Evolutionary conservation across 2,329 filamentous ascomycete genomes (phyloP).

Genomic region (Fusarium sp.): DNA sequence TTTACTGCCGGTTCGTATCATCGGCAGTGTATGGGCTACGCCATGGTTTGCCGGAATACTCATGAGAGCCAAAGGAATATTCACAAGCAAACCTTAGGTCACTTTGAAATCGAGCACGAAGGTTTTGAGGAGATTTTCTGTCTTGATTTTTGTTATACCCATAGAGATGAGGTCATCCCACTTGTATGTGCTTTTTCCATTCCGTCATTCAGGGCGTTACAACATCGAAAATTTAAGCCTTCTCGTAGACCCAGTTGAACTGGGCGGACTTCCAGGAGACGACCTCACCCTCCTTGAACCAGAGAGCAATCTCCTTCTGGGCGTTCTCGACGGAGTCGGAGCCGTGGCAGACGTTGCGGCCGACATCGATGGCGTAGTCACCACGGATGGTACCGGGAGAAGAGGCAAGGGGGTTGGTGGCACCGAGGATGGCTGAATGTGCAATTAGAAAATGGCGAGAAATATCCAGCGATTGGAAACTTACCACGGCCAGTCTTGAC

Average conservation of each 20-base stretch:
- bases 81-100: slow-evolving; percentile 42
- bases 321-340: slow-evolving; percentile 98
- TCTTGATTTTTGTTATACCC: slow-evolving; percentile 37
- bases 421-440: slow-evolving; percentile 81
- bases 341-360: slow-evolving; percentile 99
- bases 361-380: slow-evolving; percentile 80
- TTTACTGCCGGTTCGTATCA: slow-evolving; percentile 78
- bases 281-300: slow-evolving; percentile 92
- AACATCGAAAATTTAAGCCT: slow-evolving; percentile 58
- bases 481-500: slow-evolving; percentile 96
- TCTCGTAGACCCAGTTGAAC: slow-evolving; percentile 98
- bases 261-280: slow-evolving; percentile 83
- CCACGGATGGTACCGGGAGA: slow-evolving; percentile 98
- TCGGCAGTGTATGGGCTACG: slow-evolving; percentile 84
- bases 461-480: slow-evolving; percentile 43
- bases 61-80: slow-evolving; percentile 49
- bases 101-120: slow-evolving; percentile 4
- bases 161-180: slow-evolving; percentile 35
- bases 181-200: slow-evolving; percentile 36
- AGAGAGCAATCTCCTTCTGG: slow-evolving; percentile 99
- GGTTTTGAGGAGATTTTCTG: slow-evolving; percentile 33
- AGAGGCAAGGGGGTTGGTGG: slow-evolving; percentile 97
- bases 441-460: slow-evolving; percentile 24
- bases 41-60: slow-evolving; percentile 86
- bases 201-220: slow-evolving; percentile 34